phyloP scores from a whole-genome alignment of 2,329 filamentous ascomycete genomes.

The Fusarium sp. region DNA sequence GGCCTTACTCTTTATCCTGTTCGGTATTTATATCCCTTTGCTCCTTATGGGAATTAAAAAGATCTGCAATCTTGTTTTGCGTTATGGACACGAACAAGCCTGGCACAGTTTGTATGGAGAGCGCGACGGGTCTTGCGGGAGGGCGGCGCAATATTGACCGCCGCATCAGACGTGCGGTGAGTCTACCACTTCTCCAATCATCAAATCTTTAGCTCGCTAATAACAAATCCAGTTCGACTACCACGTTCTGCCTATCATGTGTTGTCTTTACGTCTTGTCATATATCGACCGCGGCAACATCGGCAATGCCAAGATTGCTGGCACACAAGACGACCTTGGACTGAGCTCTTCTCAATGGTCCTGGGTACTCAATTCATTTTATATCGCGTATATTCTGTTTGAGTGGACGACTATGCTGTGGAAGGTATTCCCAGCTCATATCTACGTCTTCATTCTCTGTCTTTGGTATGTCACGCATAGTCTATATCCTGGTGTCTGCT shows the following conservation, averaged over 20 bases:
- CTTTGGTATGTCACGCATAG: slow-evolving; percentile 20
- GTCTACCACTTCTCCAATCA: rapidly evolving
- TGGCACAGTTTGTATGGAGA: too few species aligned
- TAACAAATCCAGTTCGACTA: slow-evolving; percentile 14
- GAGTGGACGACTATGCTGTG: slow-evolving; percentile 43
- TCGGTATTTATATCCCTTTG: too few species aligned
- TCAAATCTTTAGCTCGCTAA: neutral
- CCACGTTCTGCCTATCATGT: slow-evolving; percentile 33
- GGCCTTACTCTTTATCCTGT: too few species aligned
- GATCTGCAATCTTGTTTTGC: too few species aligned
- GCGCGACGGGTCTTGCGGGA: too few species aligned
- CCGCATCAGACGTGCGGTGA: neutral
- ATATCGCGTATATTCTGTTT: slow-evolving; percentile 36
- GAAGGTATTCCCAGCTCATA: slow-evolving; percentile 38
- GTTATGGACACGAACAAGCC: too few species aligned
- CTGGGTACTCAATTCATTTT: slow-evolving; percentile 43
- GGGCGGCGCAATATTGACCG: too few species aligned
- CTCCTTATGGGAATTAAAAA: too few species aligned
- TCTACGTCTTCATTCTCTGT: slow-evolving; percentile 29
- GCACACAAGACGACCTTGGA: slow-evolving; percentile 25
- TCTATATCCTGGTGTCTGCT: too few species aligned
- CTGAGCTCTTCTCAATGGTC: slow-evolving; percentile 32
- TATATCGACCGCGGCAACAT: slow-evolving; percentile 43
- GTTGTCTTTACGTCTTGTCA: slow-evolving; percentile 40
- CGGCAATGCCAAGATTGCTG: slow-evolving; percentile 41